phyloP scores from a whole-genome alignment of 192 early-diverging fungal genomes.

The Coemansia sp. region DNA sequence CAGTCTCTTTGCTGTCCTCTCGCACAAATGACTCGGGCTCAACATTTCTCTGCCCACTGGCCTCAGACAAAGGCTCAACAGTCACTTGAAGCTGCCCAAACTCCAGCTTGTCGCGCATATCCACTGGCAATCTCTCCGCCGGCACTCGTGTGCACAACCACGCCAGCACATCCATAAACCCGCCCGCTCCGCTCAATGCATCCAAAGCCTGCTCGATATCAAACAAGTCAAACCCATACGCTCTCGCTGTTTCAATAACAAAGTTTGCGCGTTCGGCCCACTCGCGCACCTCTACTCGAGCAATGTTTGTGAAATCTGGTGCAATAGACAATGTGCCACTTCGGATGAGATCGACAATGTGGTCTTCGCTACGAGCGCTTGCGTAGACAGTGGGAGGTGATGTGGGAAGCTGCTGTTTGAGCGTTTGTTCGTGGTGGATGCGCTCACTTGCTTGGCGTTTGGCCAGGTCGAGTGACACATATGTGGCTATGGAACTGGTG shows the following conservation, averaged over 20 bases:
- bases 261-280: background rate
- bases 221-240: background rate
- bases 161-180: conserved; percentile 8
- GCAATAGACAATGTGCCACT: background rate
- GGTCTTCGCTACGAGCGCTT: background rate
- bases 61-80: background rate
- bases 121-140: conserved; percentile 26
- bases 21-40: too few relatives aligned
- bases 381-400: background rate
- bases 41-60: too few relatives aligned
- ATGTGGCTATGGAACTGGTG: background rate
- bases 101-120: conserved; percentile 45
- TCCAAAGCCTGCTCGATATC: background rate
- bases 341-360: background rate
- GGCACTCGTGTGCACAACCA: conserved; percentile 35
- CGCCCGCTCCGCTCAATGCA: background rate
- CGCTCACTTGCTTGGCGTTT: conserved; percentile 19
- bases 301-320: background rate
- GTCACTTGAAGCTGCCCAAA: background rate
- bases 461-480: conserved; percentile 15
- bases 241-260: background rate
- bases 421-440: conserved; percentile 10
- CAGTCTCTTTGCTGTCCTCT: too few relatives aligned
- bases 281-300: background rate
- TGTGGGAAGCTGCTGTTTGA: background rate